Conservation (phyloP, 2,329 filamentous ascomycete species). For the Microascus cirrosus region DNA sequence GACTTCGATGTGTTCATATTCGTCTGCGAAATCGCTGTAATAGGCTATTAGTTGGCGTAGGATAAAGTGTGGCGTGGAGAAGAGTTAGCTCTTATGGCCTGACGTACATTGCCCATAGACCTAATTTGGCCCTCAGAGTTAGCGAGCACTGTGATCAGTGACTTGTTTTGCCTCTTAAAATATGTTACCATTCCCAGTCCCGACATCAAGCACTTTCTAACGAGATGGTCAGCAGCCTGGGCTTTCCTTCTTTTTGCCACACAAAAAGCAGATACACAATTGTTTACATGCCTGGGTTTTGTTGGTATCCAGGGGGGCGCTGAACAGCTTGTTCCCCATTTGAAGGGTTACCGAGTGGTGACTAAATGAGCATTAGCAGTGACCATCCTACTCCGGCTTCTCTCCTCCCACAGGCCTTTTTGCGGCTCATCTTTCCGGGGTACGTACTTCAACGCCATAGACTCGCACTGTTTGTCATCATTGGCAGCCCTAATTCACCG, state of each 20-base stretch:
- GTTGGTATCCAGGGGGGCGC: conserved; percentile 11
- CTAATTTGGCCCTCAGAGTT: neutral
- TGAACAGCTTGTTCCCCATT: conserved; percentile 9
- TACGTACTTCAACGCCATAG: conserved; percentile 10
- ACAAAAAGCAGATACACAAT: no score
- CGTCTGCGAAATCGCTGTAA: conserved; percentile 17
- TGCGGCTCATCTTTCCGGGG: no score
- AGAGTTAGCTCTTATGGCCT: neutral
- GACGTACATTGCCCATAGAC: conserved; percentile 12
- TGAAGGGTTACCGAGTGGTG: conserved; percentile 12
- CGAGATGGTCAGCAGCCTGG: neutral
- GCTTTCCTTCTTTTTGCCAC: neutral
- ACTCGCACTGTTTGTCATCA: conserved; percentile 8
- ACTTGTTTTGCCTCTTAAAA: neutral
- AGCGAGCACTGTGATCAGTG: no score
- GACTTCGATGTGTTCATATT: conserved; percentile 27
- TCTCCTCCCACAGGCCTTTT: no score
- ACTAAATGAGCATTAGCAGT: neutral
- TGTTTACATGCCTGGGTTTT: conserved; percentile 7
- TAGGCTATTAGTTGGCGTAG: conserved; percentile 27
- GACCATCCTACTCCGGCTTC: no score
- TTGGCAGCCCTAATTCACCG: conserved; percentile 5
- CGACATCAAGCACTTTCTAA: conserved; percentile 28
- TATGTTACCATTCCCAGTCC: conserved; percentile 38
- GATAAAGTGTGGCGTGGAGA: neutral